Evolutionary conservation across 1,284 basidiomycete species (phyloP).

Genomic region (Melampsora larici-populina): DNA sequence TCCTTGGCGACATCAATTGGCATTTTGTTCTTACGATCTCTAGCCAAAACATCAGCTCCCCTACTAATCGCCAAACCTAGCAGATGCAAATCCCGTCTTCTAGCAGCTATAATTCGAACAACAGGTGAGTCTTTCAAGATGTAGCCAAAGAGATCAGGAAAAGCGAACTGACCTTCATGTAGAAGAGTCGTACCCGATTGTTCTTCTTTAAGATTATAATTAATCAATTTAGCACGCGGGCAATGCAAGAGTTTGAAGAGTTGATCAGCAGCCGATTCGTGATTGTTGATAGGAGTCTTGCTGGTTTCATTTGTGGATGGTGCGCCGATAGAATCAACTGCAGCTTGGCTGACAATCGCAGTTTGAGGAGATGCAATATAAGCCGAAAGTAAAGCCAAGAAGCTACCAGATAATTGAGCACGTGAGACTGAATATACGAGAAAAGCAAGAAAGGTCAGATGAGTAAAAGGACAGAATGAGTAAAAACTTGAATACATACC

Average conservation of each 20-base stretch:
- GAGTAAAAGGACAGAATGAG: background rate
- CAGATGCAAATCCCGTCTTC: conserved; percentile 72
- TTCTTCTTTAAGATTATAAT: conserved; percentile 63
- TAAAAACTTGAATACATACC: conserved; percentile 57
- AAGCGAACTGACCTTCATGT: conserved; percentile 62
- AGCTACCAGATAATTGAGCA: conserved; percentile 71
- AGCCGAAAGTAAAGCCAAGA: conserved; percentile 63
- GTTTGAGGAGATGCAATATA: conserved; percentile 51
- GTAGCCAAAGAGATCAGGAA: background rate
- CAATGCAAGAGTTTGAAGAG: conserved; percentile 47
- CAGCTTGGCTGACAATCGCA: conserved; percentile 29
- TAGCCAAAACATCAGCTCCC: conserved; percentile 84
- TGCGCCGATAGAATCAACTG: background rate
- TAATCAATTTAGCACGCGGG: conserved; percentile 52
- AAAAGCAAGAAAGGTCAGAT: conserved; percentile 20
- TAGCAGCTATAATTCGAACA: conserved; percentile 61
- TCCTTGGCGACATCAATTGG: conserved; percentile 68
- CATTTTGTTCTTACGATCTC: conserved; percentile 73
- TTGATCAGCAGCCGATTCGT: conserved; percentile 46
- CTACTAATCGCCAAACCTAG: conserved; percentile 78
- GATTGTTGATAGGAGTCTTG: conserved; percentile 45
- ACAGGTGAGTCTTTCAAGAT: background rate
- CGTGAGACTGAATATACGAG: conserved; percentile 65
- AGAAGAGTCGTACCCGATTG: conserved; percentile 73
- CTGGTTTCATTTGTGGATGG: conserved; percentile 45